phyloP scores from a whole-genome alignment of 805 yeast genomes.

The Candida piceae region DNA sequence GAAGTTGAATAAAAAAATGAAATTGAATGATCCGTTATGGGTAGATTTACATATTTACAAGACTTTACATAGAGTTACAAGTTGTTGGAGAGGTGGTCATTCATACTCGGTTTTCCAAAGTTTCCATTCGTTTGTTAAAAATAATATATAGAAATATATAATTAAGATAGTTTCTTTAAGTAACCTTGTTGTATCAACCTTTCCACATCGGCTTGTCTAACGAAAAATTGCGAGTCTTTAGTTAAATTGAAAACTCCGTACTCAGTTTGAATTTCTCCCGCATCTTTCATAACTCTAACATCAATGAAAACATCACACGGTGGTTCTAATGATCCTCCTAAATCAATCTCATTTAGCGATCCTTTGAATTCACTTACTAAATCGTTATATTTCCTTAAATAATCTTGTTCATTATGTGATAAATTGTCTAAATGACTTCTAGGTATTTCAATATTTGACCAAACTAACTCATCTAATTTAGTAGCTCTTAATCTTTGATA shows the following conservation, averaged over 20 bases:
- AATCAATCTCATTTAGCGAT: slow-evolving; percentile 73
- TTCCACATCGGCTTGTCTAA: slow-evolving; percentile 91
- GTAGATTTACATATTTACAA: slow-evolving; percentile 4
- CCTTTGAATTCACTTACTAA: slow-evolving; percentile 73
- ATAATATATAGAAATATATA: neutral
- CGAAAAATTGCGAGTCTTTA: slow-evolving; percentile 91
- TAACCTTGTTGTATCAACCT: slow-evolving; percentile 92
- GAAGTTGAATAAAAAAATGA: slow-evolving; percentile 3
- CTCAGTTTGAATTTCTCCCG: slow-evolving; percentile 96
- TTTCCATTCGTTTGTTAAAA: slow-evolving; percentile 22
- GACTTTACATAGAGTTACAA: neutral
- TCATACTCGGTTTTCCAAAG: slow-evolving; percentile 27
- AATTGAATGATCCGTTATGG: slow-evolving; percentile 7
- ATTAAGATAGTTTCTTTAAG: slow-evolving; percentile 48
- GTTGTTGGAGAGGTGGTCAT: slow-evolving; percentile 24
- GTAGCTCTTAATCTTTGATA: slow-evolving; percentile 71
- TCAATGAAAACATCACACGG: slow-evolving; percentile 91
- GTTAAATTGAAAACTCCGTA: slow-evolving; percentile 92
- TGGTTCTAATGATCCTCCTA: slow-evolving; percentile 85
- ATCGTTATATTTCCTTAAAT: slow-evolving; percentile 64
- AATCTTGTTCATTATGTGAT: slow-evolving; percentile 77
- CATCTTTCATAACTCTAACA: slow-evolving; percentile 87
- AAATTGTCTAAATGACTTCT: slow-evolving; percentile 41
- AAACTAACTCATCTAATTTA: slow-evolving; percentile 58
- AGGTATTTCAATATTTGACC: slow-evolving; percentile 61